Conservation (phyloP, 208 protist species). For the Leishmania arabica region DNA sequence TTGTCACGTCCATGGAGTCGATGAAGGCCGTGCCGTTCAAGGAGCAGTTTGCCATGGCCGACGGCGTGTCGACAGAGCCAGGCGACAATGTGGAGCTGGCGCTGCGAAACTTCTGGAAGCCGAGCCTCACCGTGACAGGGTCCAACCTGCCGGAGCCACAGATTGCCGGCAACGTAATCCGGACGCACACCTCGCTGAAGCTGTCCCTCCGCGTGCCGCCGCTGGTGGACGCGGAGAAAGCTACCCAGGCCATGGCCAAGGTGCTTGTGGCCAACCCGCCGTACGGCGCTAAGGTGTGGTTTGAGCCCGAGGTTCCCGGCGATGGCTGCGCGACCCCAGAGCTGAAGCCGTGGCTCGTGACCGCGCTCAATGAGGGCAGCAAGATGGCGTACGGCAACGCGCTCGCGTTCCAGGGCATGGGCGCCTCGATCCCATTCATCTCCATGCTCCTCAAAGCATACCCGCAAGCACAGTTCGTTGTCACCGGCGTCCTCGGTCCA, state of each 20-base stretch:
- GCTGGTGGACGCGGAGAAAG: conserved; percentile 53
- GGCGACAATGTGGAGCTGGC: conserved; percentile 82
- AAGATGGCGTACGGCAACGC: conserved; percentile 77
- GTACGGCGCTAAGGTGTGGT: conserved; percentile 91
- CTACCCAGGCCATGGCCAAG: conserved; percentile 56
- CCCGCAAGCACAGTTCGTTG: conserved; percentile 93
- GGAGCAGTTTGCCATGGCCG: conserved; percentile 55
- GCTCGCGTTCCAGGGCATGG: conserved; percentile 80
- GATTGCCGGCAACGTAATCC: conserved; percentile 94
- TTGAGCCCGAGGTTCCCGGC: conserved; percentile 54
- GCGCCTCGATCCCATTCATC: conserved; percentile 96
- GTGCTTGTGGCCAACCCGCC: conserved; percentile 89
- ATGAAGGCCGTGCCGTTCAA: conserved; percentile 73
- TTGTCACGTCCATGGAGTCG: conserved; percentile 51
- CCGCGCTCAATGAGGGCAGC: conserved; percentile 83
- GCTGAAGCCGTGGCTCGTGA: conserved; percentile 79
- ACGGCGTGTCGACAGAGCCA: conserved; percentile 38
- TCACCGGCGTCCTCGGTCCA: conserved; percentile 94
- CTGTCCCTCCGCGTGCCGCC: conserved; percentile 95
- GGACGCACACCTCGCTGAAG: conserved; percentile 86
- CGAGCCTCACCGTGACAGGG: conserved; percentile 91
- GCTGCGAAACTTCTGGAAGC: conserved; percentile 94
- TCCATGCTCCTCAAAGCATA: conserved; percentile 89
- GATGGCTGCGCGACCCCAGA: conserved; percentile 89
- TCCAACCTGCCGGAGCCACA: conserved; percentile 83